Base-by-base conservation (phyloP, 768 basidiomycete species). In the Tremella yokohamensis region DNA sequence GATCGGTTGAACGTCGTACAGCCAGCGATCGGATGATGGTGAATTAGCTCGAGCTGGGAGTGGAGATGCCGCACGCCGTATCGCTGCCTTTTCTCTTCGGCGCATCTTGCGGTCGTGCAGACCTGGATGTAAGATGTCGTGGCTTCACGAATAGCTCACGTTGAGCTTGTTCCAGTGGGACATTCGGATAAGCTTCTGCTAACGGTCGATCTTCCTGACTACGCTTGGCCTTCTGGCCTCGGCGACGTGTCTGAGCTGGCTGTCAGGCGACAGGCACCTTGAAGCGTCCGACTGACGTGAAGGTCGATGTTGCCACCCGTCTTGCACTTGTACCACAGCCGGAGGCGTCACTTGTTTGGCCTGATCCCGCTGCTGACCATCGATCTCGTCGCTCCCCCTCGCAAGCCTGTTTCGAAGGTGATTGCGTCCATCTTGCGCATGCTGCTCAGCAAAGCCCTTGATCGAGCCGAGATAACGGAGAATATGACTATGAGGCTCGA, bases 31-130 rank as follows among this genome's bases (percentile, higher is more conserved):
- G 42, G 42, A 18, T 6, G 42, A 45, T 18, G 42, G 42, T 45
- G 42, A 22, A 16, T 6, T 45, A 15, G n/a, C 42, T 6, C n/a
- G 42, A 8, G 42, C n/a, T 4, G 42, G 4, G 42, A 16, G 6
- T 6, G 29, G 29, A 34, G 29, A 34, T 11, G 29, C 15, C 15
- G n/a, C 6, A 4, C 22, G n/a, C n/a, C 26, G 53, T 37, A 64
- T 66, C 1, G 62, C 60, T 19, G 60, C 60, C 40, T 65, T 64
- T 8, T 59, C 68, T 47, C 63, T 48, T 19, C 68, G 44, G 0
- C 61, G 57, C 1, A 61, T 20, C 29, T 61, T 70, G 9, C 68
- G 64, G 19, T 62, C 57, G 6, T 52, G 22, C 34, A 52, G 26
- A 8, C 64, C 68, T 69, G 39, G 8, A 26, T 6, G 38, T 4